Base-by-base conservation (phyloP, 768 basidiomycete species). In the Tulasnella sp. region DNA sequence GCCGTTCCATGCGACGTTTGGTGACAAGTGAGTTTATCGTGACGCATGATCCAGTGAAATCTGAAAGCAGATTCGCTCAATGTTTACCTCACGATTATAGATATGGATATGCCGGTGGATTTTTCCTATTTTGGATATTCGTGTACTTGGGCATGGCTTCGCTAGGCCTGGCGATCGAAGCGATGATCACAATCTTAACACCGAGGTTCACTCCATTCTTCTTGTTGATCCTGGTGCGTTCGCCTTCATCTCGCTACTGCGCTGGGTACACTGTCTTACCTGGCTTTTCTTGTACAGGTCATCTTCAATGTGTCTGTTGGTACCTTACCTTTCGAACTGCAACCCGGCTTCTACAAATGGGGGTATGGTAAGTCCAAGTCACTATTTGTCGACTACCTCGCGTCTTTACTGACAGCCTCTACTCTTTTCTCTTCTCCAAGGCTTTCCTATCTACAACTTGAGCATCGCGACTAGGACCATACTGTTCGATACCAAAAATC, bases 371-470 rank as follows among this genome's bases (percentile, higher is more conserved):
- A 15, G 34, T 38, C 15, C 5, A 38, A 5, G 34, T 5, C 15
- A n/a, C 34, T 38, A 15, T 15, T 7, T 38, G 34, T 7, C 34
- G 7, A 38, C 15, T 38, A 7, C 34, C 34, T 7, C 34, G 34
- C 34, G 34, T 38, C 5, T 38, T 38, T n/a, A n/a, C 34, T 38
- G 34, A 5, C 34, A 7, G 15, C 5, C 34, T 38, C 15, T 5
- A 15, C 5, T 5, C 5, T 7, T 15, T 15, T 38, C 34, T 38
- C 34, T 38, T 15, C 7, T 38, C 15, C 5, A 5, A 38, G 54
- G 54, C 27, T 75, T 74, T 63, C 86, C 86, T 1, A 86, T 88
- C 65, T 86, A 84, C 68, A 85, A 87, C 64, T 73, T 87, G 30
- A 79, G 82, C 11, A 71, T 74, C 32, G 78, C 82, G 0, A 76